Evolutionary conservation across 148 eudicot genomes (phyloP), one percentile per base, ranked within the genome.

Genomic region (Vaccinium macrocarpon): DNA sequence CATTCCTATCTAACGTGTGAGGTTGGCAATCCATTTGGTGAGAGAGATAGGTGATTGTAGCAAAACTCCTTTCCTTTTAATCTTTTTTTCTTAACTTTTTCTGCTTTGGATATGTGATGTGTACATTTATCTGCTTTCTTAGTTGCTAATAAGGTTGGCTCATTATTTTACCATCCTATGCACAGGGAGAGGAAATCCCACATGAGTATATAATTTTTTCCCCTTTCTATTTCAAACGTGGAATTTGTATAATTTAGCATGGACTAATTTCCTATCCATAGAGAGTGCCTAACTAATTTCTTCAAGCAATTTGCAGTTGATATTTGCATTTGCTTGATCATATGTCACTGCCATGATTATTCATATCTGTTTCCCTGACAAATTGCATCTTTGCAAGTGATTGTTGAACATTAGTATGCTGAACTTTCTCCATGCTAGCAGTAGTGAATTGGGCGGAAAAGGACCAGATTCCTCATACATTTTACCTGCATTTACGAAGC

Each of bases 281-380:
- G 74, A 29, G 19, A 27, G 74, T 68, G 32, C 42, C 74, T 12
- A 29, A 71, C 42, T 29, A 71, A 32, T 32, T 29, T 32, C n/a
- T 71, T 29, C 76, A 29, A 15, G 76, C 76, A 32, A 15, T 71
- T 14, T 71, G 35, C 76, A 13, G 46, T 32, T 71, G 76, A 71
- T 15, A 25, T 71, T 29, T 71, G 48, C 46, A 71, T 32, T 35
- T 71, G 48, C 76, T 71, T 71, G 6, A 32, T 71, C 15, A 1
- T 71, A 32, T 71, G 35, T 32, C 8, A 32, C 76, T 35, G 76
- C 76, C 75, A 32, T 71, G 76, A 71, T n/a, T 71, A 32, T 71
- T 32, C 78, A 0, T 75, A 15, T 75, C 51, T 7, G 52, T 75
- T 75, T 16, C 13, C 78, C 12, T 9, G 15, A 75, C 51, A 46